Base-by-base conservation (phyloP, 768 basidiomycete species). In the Leucogyrophana mollusca region DNA sequence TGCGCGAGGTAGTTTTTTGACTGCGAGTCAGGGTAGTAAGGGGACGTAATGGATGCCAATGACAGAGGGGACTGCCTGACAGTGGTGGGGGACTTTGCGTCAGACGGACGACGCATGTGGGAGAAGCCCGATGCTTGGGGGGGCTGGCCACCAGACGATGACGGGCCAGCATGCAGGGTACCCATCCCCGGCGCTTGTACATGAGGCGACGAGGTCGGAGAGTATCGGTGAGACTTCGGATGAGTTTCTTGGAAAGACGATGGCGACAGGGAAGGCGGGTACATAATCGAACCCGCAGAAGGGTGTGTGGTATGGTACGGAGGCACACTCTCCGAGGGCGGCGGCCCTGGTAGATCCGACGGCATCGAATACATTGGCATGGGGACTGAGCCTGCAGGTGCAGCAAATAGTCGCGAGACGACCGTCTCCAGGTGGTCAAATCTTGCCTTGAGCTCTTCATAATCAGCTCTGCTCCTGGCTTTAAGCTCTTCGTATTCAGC, bases 1-100 rank as follows among this genome's bases (percentile, higher is more conserved):
- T 85, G 85, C 85, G 85, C 84, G 79, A 59, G 70, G 76, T 46
- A 83, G 76, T 87, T 86, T 86, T 87, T 86, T 86, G 82, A 63
- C 76, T 73, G 76, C 38, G 51, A 11, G 7, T 62, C 62, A 45
- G 60, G 40, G 49, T 58, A 59, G 62, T 56, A 81, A 43, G 59
- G 79, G 9, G 66, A 58, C 11, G 66, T 73, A 52, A 72, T 75
- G 27, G 70, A 70, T 18, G 73, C 60, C 7, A 73, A 56, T 23
- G 72, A 68, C 40, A 72, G 64, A 0, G 72, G 68, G 18, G 68
- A 67, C 37, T 71, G 67, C 37, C 69, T 62, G 25, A 64, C 51
- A 8, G 68, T 47, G 39, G 59, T 53, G 33, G 70, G 61, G 0
- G 65, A 62, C 44, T 58, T 61, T 20, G 53, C 36, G 32, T 69